Percentiles rank a stretch among this genome's conserved stretches.
Conservation (phyloP, 306 rosid species). For the Clitoria ternatea region DNA sequence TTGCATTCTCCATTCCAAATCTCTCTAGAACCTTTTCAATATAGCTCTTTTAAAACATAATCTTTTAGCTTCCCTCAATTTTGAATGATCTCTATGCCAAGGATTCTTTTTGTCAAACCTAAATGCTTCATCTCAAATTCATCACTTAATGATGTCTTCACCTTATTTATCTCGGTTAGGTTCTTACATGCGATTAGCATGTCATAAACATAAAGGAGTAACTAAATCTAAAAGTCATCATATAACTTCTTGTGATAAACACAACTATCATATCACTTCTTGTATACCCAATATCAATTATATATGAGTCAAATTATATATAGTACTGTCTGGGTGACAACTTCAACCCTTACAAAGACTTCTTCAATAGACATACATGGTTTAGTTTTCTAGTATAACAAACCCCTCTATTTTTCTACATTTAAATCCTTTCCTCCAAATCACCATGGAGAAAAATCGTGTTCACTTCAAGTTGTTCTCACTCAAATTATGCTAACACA, state of each 20-base stretch:
- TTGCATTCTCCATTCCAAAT: no score
- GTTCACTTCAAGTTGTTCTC: no score
- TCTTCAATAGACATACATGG: neutral
- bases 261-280: neutral
- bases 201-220: no score
- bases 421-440: neutral
- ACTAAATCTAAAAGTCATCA: no score
- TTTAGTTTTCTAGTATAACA: neutral
- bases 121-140: neutral
- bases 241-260: no score
- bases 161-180: neutral
- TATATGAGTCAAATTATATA: neutral
- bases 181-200: neutral
- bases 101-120: neutral
- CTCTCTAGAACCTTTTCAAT: no score
- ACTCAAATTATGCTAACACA: no score
- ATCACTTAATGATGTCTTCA: neutral
- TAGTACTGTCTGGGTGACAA: neutral
- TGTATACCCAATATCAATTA: neutral
- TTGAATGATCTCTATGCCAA: neutral
- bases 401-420: neutral
- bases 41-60: no score
- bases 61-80: neutral
- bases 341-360: neutral
- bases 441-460: no score